Evolutionary conservation across 768 basidiomycete species (phyloP).

Genomic region (Floccularia luteovirens): DNA sequence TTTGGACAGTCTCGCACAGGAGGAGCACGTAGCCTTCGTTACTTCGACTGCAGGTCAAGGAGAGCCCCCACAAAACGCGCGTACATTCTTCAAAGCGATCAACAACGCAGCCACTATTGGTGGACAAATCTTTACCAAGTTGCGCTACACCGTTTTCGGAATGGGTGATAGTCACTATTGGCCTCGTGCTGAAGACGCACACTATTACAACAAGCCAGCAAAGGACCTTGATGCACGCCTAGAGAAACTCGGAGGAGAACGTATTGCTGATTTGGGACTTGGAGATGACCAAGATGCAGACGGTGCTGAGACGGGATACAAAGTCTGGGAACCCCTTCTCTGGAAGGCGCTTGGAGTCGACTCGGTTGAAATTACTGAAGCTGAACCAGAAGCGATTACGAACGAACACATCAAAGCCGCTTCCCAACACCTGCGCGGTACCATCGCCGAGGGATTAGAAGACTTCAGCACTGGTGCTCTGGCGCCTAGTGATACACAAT

Average conservation of each 20-base stretch:
- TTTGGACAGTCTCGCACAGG: slow-evolving; percentile 65
- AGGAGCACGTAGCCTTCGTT: slow-evolving; percentile 76
- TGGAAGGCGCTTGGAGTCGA: slow-evolving; percentile 97
- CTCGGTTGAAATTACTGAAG: slow-evolving; percentile 78
- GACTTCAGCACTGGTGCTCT: slow-evolving; percentile 88
- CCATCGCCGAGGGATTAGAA: slow-evolving; percentile 85
- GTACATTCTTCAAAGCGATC: slow-evolving; percentile 81
- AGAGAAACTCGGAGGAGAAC: slow-evolving; percentile 71
- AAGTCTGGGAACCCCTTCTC: slow-evolving; percentile 84
- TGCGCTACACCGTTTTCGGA: slow-evolving; percentile 81
- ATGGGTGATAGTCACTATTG: slow-evolving; percentile 99
- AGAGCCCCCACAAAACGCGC: slow-evolving; percentile 94
- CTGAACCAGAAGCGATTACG: slow-evolving; percentile 94
- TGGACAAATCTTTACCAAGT: slow-evolving; percentile 50
- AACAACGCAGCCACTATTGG: slow-evolving; percentile 56
- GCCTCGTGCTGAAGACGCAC: slow-evolving; percentile 94
- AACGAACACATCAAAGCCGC: slow-evolving; percentile 99
- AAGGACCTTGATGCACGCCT: slow-evolving; percentile 85
- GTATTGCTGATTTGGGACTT: slow-evolving; percentile 69
- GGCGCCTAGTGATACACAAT: slow-evolving; percentile 82
- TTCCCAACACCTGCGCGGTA: slow-evolving; percentile 88
- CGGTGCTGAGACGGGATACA: slow-evolving; percentile 94
- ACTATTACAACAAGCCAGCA: slow-evolving; percentile 95
- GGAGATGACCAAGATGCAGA: slow-evolving; percentile 98
- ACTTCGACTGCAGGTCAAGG: slow-evolving; percentile 96